Evolutionary conservation across 129 eudicot species (phyloP).

Genomic region (Flaveria brownii): DNA sequence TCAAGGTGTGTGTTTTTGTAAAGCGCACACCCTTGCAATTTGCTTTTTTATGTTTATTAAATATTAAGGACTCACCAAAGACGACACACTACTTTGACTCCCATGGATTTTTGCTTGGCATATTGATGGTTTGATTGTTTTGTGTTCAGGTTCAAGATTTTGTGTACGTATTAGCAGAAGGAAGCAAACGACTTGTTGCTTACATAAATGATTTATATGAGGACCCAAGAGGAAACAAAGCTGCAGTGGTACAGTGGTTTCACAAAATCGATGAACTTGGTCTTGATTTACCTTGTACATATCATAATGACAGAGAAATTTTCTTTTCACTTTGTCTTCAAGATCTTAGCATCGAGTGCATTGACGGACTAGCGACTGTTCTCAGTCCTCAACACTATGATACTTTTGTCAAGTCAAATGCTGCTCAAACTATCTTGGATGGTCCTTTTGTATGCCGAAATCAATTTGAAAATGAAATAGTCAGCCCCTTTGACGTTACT

Average conservation of each 20-base stretch:
- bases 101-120: not conserved
- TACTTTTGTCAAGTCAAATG: conserved; percentile 36
- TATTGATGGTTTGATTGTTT: conserved; percentile 11
- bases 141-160: conserved; percentile 63
- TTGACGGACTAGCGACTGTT: conserved; percentile 85
- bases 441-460: conserved; percentile 60
- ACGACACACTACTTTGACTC: not conserved
- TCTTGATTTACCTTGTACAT: conserved; percentile 61
- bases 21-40: not conserved
- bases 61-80: not conserved
- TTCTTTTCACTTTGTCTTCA: conserved; percentile 90
- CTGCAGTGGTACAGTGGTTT: conserved; percentile 98
- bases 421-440: conserved; percentile 31
- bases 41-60: not conserved
- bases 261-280: conserved; percentile 97
- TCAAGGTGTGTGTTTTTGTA: not conserved
- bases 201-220: conserved; percentile 85
- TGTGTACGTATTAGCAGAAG: conserved; percentile 85
- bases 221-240: conserved; percentile 69
- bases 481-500: conserved; percentile 74
- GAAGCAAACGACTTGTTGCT: conserved; percentile 72
- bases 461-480: conserved; percentile 63
- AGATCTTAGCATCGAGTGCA: conserved; percentile 84
- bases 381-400: conserved; percentile 74
- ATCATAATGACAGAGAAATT: conserved; percentile 70